Conservation (phyloP, 768 basidiomycete species). For the Amanita inopinata region DNA sequence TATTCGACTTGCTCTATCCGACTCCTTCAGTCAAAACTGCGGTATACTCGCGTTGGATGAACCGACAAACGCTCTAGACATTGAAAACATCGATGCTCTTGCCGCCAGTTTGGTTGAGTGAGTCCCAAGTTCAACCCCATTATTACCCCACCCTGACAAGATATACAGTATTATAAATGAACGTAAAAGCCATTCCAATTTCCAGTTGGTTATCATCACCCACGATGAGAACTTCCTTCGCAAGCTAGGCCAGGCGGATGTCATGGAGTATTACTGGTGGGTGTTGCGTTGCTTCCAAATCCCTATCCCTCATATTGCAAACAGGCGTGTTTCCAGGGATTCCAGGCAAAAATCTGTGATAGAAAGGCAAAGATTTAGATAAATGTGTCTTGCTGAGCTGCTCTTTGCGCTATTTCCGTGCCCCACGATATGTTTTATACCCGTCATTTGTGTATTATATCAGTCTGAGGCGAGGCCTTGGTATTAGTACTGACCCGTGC, state of each 20-base stretch:
- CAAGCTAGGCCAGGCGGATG: slow-evolving; percentile 80
- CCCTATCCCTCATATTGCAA: slow-evolving; percentile 2
- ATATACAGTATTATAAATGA: slow-evolving; percentile 81
- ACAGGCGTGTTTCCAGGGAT: slow-evolving; percentile 73
- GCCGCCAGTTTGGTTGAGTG: slow-evolving; percentile 89
- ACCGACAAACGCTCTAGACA: slow-evolving; percentile 94
- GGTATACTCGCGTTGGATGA: slow-evolving; percentile 97
- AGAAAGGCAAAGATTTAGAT: slow-evolving; percentile 59
- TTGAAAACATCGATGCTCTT: slow-evolving; percentile 91
- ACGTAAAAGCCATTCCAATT: slow-evolving; percentile 79
- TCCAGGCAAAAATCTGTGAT: slow-evolving; percentile 71
- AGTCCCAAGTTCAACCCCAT: slow-evolving; percentile 20
- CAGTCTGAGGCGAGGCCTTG: no score
- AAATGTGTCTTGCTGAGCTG: no score
- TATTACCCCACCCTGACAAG: slow-evolving; percentile 10
- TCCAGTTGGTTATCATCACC: slow-evolving; percentile 95
- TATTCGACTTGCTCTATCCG: slow-evolving; percentile 92
- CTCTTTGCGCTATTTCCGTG: neutral
- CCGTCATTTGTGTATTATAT: no score
- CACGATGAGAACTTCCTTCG: slow-evolving; percentile 94
- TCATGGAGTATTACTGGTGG: slow-evolving; percentile 94
- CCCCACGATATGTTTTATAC: no score
- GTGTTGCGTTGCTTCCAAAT: slow-evolving; percentile 16
- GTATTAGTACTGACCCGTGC: no score
- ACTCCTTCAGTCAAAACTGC: slow-evolving; percentile 96